These are phyloP conservation scores for Sphaerulina populicola DNA, from an alignment of 2,329 filamentous ascomycete genomes.

Conservation along the genomic window DNA sequence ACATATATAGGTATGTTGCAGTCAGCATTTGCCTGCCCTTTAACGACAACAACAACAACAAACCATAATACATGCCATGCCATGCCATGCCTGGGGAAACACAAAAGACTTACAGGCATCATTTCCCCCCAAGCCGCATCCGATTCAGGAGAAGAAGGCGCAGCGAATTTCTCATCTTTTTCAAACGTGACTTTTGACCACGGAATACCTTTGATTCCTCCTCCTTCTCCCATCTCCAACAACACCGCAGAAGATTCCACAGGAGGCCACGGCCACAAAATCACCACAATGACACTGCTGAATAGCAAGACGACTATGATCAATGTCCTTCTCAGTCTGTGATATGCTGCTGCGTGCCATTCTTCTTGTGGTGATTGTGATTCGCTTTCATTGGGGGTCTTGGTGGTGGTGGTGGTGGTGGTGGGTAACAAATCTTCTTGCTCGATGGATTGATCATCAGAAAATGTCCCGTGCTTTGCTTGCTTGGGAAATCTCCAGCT, in stretches of 20 bases:
- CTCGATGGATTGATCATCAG: neutral
- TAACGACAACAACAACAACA: too few species aligned
- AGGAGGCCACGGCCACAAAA: conserved; percentile 6
- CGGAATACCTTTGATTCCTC: neutral
- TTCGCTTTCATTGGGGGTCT: too few species aligned
- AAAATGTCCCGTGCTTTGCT: neutral
- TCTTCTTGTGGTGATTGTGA: too few species aligned
- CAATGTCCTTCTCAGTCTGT: too few species aligned
- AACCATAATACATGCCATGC: too few species aligned
- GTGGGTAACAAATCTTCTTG: neutral
- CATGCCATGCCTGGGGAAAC: too few species aligned
- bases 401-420: too few species aligned
- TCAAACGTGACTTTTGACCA: conserved; percentile 21
- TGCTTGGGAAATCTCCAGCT: neutral
- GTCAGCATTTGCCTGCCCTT: neutral
- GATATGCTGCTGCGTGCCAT: too few species aligned
- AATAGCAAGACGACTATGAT: neutral
- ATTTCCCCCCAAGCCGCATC: conserved; percentile 28
- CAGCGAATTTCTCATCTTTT: conserved; percentile 22
- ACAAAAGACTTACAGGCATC: conserved; percentile 16
- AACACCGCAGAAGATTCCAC: neutral
- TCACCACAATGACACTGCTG: conserved; percentile 1
- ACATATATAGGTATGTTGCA: neutral
- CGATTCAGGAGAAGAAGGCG: conserved; percentile 18
- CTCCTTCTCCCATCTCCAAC: neutral